These are phyloP conservation scores for Lentinus tigrinus DNA, from an alignment of 768 basidiomycete species.

Conservation along the genomic window DNA sequence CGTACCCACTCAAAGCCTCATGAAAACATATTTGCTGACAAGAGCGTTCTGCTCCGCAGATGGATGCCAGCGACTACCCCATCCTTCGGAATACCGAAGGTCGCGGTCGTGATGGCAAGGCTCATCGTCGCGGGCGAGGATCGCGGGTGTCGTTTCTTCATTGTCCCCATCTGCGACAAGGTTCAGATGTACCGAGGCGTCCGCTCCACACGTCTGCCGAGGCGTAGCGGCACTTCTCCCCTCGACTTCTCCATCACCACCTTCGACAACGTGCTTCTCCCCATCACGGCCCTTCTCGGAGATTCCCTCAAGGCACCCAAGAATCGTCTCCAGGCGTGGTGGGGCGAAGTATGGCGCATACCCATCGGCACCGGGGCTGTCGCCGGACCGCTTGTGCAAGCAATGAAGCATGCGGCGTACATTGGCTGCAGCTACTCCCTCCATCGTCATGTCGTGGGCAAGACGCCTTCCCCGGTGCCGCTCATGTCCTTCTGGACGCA, in stretches of 20 bases:
- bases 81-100: constrained; percentile 48
- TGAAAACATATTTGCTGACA: not conserved
- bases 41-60: constrained; percentile 30
- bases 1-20: constrained; percentile 12
- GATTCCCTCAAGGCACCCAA: no score
- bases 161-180: constrained; percentile 55
- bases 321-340: no score
- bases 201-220: not conserved
- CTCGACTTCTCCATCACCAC: constrained; percentile 45
- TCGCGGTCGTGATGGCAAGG: constrained; percentile 56
- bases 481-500: constrained; percentile 9
- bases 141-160: constrained; percentile 51
- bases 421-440: constrained; percentile 1
- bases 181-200: constrained; percentile 54
- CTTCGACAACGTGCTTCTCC: no score
- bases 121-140: constrained; percentile 51
- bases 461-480: not conserved
- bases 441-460: not conserved
- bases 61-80: constrained; percentile 29
- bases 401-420: no score
- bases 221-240: constrained; percentile 45
- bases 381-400: no score
- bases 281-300: no score
- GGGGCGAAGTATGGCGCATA: no score
- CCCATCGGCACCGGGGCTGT: no score